Evolutionary conservation across 805 yeast species (phyloP).

Genomic region (Myxozyma geophila): DNA sequence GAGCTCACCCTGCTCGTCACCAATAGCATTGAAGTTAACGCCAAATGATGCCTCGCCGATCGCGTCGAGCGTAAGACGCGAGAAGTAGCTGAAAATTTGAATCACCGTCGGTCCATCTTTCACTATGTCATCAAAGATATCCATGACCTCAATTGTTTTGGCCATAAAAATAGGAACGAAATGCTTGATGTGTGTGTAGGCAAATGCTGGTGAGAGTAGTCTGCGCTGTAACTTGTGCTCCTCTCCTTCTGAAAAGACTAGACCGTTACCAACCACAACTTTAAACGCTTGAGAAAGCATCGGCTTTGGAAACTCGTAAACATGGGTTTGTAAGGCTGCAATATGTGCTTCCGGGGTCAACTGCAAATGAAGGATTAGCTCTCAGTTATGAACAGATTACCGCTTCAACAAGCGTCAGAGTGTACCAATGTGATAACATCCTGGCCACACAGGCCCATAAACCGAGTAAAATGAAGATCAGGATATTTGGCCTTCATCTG

Average conservation of each 20-base stretch:
- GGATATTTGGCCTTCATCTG: constrained; percentile 20
- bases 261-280: constrained; percentile 25
- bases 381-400: too few species aligned
- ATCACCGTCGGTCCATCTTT: constrained; percentile 8
- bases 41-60: constrained; percentile 29
- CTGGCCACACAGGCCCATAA: constrained; percentile 9
- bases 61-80: constrained; percentile 28
- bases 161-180: constrained; percentile 27
- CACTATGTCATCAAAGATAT: constrained; percentile 9
- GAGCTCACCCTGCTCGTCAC: constrained; percentile 19
- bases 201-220: constrained; percentile 27
- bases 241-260: constrained; percentile 31
- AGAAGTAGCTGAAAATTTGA: constrained; percentile 10
- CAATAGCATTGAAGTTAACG: constrained; percentile 21
- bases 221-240: constrained; percentile 23
- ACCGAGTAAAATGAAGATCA: constrained; percentile 8
- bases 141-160: constrained; percentile 2
- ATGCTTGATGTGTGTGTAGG: constrained; percentile 19
- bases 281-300: constrained; percentile 9
- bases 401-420: too few species aligned
- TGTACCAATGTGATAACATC: constrained; percentile 19
- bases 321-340: constrained; percentile 12
- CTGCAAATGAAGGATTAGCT: background rate
- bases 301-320: constrained; percentile 27
- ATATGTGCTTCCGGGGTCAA: constrained; percentile 22